These are phyloP conservation scores for Arxiozyma telluris DNA, from an alignment of 1,139 yeast species.

Conservation along the genomic window DNA sequence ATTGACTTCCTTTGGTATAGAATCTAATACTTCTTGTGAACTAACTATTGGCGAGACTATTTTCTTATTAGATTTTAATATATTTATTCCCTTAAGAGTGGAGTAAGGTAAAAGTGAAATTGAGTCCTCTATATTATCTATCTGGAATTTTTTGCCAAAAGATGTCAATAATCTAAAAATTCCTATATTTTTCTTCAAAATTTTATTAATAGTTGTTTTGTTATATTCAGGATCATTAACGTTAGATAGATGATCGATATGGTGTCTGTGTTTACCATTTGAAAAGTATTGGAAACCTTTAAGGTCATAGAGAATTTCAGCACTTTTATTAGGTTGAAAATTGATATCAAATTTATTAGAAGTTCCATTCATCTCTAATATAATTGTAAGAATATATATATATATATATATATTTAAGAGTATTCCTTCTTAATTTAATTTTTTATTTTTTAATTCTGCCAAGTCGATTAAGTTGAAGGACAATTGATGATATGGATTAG, in stretches of 20 bases:
- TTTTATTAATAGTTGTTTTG: background rate
- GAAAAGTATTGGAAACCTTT: background rate
- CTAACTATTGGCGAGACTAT: background rate
- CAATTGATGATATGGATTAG: too few species aligned
- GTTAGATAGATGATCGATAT: background rate
- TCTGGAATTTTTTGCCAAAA: background rate
- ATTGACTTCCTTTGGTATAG: background rate
- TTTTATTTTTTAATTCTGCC: background rate
- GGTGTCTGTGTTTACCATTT: background rate
- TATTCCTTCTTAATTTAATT: background rate
- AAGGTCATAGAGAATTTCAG: background rate
- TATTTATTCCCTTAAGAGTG: background rate
- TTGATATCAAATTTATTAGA: too few species aligned
- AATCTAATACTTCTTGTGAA: background rate
- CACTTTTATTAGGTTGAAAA: background rate
- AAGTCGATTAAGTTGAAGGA: background rate
- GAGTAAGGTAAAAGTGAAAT: background rate
- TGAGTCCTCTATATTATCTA: background rate
- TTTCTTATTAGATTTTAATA: background rate
- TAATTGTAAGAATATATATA: too few species aligned
- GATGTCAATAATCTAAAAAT: background rate
- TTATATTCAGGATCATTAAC: background rate
- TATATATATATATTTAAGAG: too few species aligned
- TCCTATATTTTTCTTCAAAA: background rate
- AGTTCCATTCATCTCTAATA: background rate